Conservation (phyloP, 1,139 yeast genomes). For the Candida sanyaensis region DNA sequence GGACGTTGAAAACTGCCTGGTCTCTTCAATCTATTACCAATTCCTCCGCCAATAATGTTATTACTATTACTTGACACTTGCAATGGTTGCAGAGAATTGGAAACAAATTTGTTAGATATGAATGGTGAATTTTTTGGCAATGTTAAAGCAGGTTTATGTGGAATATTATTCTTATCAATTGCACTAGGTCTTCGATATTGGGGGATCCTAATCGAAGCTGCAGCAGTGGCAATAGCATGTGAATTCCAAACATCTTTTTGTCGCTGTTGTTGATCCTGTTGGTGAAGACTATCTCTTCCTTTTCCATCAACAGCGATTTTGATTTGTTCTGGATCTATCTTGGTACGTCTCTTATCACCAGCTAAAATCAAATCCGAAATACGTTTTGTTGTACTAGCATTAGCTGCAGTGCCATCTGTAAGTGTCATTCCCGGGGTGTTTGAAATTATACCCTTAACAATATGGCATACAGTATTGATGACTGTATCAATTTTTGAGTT, state of each 20-base stretch:
- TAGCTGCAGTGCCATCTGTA: not conserved
- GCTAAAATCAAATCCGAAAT: conserved; percentile 5
- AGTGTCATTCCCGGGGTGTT: conserved; percentile 8
- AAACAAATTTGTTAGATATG: conserved; percentile 31
- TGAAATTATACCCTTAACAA: conserved; percentile 22
- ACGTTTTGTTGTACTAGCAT: conserved; percentile 4
- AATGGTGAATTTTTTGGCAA: conserved; percentile 35
- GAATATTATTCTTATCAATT: conserved; percentile 1
- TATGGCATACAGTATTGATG: conserved; percentile 25
- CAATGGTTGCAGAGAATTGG: conserved; percentile 11
- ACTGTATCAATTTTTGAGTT: conserved; percentile 18
- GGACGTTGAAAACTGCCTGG: conserved; percentile 55
- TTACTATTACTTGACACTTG: conserved; percentile 14
- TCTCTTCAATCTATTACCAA: conserved; percentile 37
- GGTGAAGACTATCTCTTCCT: too few relatives aligned
- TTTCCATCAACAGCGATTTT: not conserved
- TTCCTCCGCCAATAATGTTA: not conserved
- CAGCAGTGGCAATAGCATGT: not conserved
- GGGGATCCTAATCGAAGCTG: conserved; percentile 35
- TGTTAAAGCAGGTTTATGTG: conserved; percentile 21
- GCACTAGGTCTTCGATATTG: conserved; percentile 38
- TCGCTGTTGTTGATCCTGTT: not conserved
- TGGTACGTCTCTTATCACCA: conserved; percentile 5
- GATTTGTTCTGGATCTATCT: conserved; percentile 2
- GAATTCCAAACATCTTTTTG: not conserved